These are phyloP conservation scores for Solanum peruvianum DNA, from an alignment of 257 asterid genomes.

Conservation along the genomic window DNA sequence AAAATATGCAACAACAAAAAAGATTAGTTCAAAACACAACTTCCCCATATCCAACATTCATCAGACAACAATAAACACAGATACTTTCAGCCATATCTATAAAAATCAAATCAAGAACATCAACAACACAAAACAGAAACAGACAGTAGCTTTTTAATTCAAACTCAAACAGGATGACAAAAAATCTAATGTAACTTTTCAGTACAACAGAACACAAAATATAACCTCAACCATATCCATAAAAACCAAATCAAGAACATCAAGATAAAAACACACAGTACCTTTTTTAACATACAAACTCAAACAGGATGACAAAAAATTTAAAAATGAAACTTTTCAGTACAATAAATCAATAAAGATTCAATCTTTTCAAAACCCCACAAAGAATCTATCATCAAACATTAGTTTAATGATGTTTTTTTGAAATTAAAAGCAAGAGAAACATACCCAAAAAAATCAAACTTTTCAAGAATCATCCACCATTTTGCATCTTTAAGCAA, in stretches of 20 bases:
- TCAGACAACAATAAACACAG: not conserved
- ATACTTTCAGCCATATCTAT: not conserved
- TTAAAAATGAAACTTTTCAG: not conserved
- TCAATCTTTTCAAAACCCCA: not conserved
- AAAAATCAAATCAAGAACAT: not conserved
- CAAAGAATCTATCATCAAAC: not conserved
- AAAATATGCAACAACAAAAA: not conserved
- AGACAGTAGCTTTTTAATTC: not conserved
- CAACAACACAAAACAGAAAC: not conserved
- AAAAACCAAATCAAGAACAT: not conserved
- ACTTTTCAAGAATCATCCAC: constrained; percentile 16
- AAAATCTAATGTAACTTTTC: not conserved
- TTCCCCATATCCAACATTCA: not conserved
- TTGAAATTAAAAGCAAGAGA: not conserved
- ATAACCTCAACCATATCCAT: not conserved
- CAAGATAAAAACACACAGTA: not conserved
- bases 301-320: not conserved
- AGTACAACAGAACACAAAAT: not conserved
- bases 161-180: not conserved
- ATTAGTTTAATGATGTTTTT: not conserved
- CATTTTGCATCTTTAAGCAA: constrained; percentile 25
- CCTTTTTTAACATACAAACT: not conserved
- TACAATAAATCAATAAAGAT: constrained; percentile 3
- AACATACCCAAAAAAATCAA: constrained; percentile 41
- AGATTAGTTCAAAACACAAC: not conserved